Conservation (phyloP, 2,329 filamentous ascomycete species). For the Apiospora pterosperma region DNA sequence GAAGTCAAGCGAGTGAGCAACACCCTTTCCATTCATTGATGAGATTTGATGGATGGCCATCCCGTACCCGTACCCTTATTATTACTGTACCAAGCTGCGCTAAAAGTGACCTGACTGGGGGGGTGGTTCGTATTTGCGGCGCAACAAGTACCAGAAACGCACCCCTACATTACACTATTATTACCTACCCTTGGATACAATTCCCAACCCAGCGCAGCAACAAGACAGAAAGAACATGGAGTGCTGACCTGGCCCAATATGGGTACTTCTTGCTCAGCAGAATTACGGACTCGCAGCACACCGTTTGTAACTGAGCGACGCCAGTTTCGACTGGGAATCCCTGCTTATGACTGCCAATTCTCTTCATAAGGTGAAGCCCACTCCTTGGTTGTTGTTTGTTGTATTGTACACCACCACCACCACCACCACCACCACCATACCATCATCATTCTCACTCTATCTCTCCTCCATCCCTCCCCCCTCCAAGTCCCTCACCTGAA, state of each 20-base stretch:
- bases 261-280: background rate
- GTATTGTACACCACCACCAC: background rate
- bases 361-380: background rate
- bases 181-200: background rate
- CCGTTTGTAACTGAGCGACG: constrained; percentile 4
- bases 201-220: background rate
- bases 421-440: too few species aligned
- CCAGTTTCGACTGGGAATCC: background rate
- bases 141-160: constrained; percentile 1
- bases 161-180: constrained; percentile 2
- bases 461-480: background rate
- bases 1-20: background rate
- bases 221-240: background rate
- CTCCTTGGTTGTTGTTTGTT: background rate
- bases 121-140: background rate
- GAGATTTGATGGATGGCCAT: background rate
- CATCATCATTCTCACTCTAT: background rate
- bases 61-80: background rate
- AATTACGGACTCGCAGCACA: background rate
- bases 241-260: background rate
- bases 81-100: background rate
- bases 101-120: background rate
- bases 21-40: background rate
- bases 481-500: background rate
- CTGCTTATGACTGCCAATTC: constrained; percentile 4